These are phyloP conservation scores for Bryoglossum gracile DNA, from an alignment of 495 filamentous ascomycete genomes.

Conservation along the genomic window DNA sequence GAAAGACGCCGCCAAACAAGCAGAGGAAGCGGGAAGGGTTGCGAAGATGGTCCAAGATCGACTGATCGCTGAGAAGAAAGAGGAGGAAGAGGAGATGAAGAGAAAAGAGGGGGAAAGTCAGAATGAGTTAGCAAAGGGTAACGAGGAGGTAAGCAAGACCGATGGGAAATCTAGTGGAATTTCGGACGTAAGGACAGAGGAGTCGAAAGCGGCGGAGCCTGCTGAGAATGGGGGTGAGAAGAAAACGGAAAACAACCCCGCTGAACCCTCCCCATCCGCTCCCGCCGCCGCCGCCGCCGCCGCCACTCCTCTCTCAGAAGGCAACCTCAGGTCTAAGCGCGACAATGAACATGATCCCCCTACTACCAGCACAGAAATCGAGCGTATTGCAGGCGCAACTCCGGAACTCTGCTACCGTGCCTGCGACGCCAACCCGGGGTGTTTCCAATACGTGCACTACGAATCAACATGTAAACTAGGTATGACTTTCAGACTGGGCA, in stretches of 20 bases:
- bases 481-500: constrained; percentile 2
- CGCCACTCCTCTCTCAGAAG: not conserved
- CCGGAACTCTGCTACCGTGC: constrained; percentile 10
- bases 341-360: not conserved
- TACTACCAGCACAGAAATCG: not conserved
- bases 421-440: constrained; percentile 3
- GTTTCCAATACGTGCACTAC: constrained; percentile 13
- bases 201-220: not conserved
- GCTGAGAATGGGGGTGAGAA: not conserved
- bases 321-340: not conserved
- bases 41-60: too few species aligned
- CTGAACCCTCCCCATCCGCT: not conserved
- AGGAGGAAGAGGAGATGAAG: not conserved
- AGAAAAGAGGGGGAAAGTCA: not conserved
- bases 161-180: too few species aligned
- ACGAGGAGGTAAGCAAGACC: not conserved
- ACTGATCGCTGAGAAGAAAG: not conserved
- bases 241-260: not conserved
- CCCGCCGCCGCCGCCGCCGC: not conserved
- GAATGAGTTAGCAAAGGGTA: not conserved
- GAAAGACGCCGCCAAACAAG: too few species aligned
- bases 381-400: not conserved
- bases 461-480: constrained; percentile 11
- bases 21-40: too few species aligned
- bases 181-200: not conserved